Conservation (phyloP, 1,284 basidiomycete species). For the Pseudomicrostroma phylloplanum region DNA sequence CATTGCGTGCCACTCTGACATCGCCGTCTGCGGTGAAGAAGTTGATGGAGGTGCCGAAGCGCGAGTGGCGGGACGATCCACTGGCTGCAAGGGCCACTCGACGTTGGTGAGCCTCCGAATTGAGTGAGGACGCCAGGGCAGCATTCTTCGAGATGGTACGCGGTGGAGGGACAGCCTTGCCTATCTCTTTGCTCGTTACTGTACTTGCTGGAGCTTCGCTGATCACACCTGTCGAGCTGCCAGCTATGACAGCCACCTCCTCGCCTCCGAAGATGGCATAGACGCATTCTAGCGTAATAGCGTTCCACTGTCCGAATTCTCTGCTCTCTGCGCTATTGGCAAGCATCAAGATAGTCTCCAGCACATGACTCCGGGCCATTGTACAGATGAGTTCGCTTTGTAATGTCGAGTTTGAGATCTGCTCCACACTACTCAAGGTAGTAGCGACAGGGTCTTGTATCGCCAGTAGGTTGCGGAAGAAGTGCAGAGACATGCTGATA, state of each 20-base stretch:
- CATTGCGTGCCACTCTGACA: conserved; percentile 33
- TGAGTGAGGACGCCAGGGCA: conserved; percentile 26
- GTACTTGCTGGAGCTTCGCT: neutral
- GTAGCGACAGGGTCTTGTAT: conserved; percentile 42
- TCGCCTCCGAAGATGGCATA: conserved; percentile 41
- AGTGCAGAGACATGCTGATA: conserved; percentile 46
- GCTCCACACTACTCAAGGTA: conserved; percentile 29
- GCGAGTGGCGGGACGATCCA: conserved; percentile 37
- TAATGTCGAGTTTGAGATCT: conserved; percentile 36
- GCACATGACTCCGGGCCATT: conserved; percentile 34
- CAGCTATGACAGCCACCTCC: conserved; percentile 12
- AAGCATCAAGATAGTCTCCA: conserved; percentile 46
- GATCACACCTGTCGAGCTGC: neutral
- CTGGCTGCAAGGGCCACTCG: conserved; percentile 17
- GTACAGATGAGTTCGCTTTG: conserved; percentile 40
- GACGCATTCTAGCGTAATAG: conserved; percentile 42
- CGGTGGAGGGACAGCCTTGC: neutral
- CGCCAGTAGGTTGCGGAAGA: conserved; percentile 48
- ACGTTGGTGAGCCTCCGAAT: conserved; percentile 31
- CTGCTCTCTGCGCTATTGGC: conserved; percentile 40
- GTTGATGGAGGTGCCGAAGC: conserved; percentile 47
- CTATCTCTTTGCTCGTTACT: neutral
- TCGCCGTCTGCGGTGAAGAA: conserved; percentile 39
- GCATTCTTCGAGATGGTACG: neutral
- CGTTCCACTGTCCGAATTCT: conserved; percentile 41